phyloP scores from a whole-genome alignment of 441 rosid species.

The Metrosideros polymorpha region DNA sequence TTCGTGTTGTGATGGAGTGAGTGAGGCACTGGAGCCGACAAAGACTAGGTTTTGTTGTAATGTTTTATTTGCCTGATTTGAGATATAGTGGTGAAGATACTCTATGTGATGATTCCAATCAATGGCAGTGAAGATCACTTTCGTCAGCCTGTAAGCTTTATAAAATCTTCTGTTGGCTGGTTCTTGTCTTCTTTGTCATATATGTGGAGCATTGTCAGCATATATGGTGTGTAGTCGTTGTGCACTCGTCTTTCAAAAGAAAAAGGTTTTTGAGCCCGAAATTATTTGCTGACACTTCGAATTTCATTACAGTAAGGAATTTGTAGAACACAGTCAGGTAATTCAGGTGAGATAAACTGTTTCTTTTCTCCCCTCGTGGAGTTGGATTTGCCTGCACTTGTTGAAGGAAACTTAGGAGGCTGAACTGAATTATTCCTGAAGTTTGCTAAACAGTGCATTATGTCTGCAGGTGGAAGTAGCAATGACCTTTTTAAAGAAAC shows the following conservation, averaged over 20 bases:
- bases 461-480: background rate
- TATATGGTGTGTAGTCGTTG: background rate
- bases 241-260: background rate
- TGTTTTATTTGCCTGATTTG: background rate
- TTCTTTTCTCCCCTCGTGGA: background rate
- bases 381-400: background rate
- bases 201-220: background rate
- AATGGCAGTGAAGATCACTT: background rate
- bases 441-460: background rate
- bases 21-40: background rate
- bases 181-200: background rate
- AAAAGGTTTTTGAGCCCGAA: background rate
- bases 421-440: background rate
- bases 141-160: background rate
- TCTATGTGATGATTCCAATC: background rate
- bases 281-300: background rate
- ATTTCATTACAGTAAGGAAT: background rate
- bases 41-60: background rate
- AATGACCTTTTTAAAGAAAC: background rate
- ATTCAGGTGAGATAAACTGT: background rate
- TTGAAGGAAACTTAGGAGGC: background rate
- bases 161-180: background rate
- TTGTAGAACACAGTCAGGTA: background rate
- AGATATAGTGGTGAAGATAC: background rate
- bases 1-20: background rate